A percentile compares a stretch with the other conserved stretches of the same genome.
These are phyloP conservation scores for Mrakiaceae sp. DNA, from an alignment of 1,284 basidiomycete genomes.

Conservation along the genomic window DNA sequence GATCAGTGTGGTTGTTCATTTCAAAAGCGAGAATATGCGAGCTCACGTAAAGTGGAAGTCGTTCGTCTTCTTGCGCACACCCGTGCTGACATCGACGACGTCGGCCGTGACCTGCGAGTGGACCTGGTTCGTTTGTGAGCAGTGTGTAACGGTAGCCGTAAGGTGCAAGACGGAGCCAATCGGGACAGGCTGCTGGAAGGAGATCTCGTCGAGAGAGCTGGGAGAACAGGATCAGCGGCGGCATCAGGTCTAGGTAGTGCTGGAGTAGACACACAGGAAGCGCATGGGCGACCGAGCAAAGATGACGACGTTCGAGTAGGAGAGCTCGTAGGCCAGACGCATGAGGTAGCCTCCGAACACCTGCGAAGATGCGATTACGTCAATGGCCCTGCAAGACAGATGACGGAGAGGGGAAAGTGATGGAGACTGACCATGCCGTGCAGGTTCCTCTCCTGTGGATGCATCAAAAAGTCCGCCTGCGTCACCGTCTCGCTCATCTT, in stretches of 20 bases:
- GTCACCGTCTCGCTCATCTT: conserved; percentile 31
- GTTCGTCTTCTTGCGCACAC: conserved; percentile 54
- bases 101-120: conserved; percentile 64
- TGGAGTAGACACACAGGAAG: conserved; percentile 41
- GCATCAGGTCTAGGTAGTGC: neutral
- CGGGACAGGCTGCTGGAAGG: conserved; percentile 63
- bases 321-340: conserved; percentile 50
- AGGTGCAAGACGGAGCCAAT: conserved; percentile 67
- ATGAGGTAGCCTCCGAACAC: conserved; percentile 41
- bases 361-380: neutral
- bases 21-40: too few species aligned
- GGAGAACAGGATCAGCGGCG: neutral
- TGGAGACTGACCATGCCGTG: conserved; percentile 59
- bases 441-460: conserved; percentile 71
- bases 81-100: conserved; percentile 61
- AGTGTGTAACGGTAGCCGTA: conserved; percentile 48
- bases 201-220: conserved; percentile 58
- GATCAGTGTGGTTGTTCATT: neutral
- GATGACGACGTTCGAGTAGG: conserved; percentile 57
- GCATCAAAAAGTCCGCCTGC: conserved; percentile 47
- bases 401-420: neutral
- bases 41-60: conserved; percentile 38
- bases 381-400: neutral
- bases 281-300: conserved; percentile 57
- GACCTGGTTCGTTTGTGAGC: conserved; percentile 34